These are phyloP conservation scores for Colletotrichum tanaceti DNA, from an alignment of 2,329 filamentous ascomycete genomes.

Conservation along the genomic window DNA sequence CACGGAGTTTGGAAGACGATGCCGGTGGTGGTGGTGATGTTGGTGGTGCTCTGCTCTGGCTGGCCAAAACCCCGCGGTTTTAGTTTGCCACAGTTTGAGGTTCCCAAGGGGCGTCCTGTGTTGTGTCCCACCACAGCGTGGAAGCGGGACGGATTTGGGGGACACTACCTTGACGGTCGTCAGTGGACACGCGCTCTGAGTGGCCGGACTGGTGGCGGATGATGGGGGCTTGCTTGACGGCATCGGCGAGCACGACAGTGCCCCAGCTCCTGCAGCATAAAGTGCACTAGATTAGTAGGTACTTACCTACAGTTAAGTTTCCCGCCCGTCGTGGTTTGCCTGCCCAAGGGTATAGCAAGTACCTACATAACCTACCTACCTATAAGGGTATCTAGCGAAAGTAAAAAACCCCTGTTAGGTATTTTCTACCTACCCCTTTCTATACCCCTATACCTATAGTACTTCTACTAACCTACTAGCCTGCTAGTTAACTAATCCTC, in stretches of 20 bases:
- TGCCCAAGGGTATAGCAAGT: background rate
- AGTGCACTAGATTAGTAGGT: background rate
- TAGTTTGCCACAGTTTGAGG: slow-evolving; percentile 38
- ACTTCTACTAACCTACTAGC: too few relatives aligned
- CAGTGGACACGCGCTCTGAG: slow-evolving; percentile 1
- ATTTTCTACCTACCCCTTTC: too few relatives aligned
- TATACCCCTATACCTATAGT: too few relatives aligned
- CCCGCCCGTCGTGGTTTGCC: background rate
- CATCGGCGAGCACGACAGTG: slow-evolving; percentile 16
- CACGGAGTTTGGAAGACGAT: background rate
- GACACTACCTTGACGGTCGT: background rate
- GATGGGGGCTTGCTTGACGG: slow-evolving; percentile 29
- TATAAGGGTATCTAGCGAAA: too few relatives aligned
- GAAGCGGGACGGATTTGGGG: background rate
- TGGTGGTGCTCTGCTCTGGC: background rate
- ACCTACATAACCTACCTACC: too few relatives aligned
- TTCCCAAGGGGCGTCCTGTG: slow-evolving; percentile 22
- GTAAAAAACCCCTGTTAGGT: too few relatives aligned
- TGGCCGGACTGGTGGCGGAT: background rate
- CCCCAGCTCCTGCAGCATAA: too few relatives aligned
- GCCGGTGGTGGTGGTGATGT: background rate
- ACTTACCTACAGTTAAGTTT: background rate
- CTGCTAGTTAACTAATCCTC: too few relatives aligned
- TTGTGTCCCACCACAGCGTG: background rate
- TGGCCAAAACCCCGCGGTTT: slow-evolving; percentile 30